These are phyloP conservation scores for Phialophora expanda DNA, from an alignment of 2,329 filamentous ascomycete species.

Conservation along the genomic window DNA sequence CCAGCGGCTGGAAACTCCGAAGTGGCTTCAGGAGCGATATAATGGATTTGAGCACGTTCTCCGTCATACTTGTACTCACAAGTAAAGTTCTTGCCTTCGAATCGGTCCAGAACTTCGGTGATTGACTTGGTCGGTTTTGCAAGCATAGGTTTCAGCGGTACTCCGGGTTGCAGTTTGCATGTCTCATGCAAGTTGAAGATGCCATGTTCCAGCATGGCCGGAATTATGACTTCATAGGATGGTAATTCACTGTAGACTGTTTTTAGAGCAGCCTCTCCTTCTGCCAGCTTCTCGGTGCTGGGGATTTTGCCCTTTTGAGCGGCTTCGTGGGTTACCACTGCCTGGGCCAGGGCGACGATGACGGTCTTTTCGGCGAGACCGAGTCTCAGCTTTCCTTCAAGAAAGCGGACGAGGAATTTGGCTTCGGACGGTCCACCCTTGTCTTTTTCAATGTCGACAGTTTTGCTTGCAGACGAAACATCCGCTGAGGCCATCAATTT, in stretches of 20 bases:
- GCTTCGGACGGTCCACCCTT: constrained; percentile 94
- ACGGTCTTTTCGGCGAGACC: constrained; percentile 92
- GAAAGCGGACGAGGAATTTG: constrained; percentile 88
- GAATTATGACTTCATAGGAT: constrained; percentile 93
- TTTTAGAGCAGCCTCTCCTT: constrained; percentile 86
- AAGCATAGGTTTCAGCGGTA: constrained; percentile 97
- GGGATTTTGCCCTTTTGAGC: constrained; percentile 72
- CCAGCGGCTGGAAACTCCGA: constrained; percentile 69
- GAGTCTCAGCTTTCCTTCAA: constrained; percentile 91
- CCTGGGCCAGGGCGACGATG: constrained; percentile 86
- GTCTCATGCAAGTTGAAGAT: constrained; percentile 80
- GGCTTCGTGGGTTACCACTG: constrained; percentile 81
- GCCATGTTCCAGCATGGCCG: constrained; percentile 83
- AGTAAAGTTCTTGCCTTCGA: constrained; percentile 92
- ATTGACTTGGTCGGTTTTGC: constrained; percentile 98
- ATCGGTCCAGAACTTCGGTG: constrained; percentile 94
- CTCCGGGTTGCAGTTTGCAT: constrained; percentile 90
- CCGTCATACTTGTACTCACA: constrained; percentile 99
- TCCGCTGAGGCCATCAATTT: constrained; percentile 93
- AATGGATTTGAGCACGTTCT: constrained; percentile 97
- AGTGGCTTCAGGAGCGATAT: constrained; percentile 79
- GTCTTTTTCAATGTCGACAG: constrained; percentile 83
- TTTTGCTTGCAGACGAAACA: constrained; percentile 71
- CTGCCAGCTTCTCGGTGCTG: constrained; percentile 75
- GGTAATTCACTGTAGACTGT: constrained; percentile 92